A percentile compares a stretch with the other conserved stretches of the same genome.
Evolutionary conservation across 1,139 yeast species (phyloP).

Genomic region (Sugiyamaella sp.): DNA sequence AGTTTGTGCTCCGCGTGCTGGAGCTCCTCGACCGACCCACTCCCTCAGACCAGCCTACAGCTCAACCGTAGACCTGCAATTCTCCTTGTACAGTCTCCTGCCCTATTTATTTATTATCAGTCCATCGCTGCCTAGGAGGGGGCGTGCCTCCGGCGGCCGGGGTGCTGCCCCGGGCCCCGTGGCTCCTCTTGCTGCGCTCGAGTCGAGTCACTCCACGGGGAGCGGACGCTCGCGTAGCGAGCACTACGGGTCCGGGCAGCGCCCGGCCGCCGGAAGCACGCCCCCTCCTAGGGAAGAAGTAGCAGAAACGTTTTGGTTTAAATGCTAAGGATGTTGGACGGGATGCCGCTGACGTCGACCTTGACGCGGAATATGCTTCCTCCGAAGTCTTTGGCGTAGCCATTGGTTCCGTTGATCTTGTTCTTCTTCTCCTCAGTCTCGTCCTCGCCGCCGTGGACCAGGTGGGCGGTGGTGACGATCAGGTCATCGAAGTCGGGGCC

Average conservation of each 20-base stretch:
- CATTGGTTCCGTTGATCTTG: conserved; percentile 18
- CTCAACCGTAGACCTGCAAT: no score
- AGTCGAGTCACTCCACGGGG: no score
- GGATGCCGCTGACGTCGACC: conserved; percentile 27
- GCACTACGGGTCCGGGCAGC: conserved; percentile 4
- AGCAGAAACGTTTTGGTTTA: conserved; percentile 1
- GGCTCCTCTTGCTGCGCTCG: no score
- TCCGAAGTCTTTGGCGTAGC: conserved; percentile 52
- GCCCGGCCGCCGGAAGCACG: conserved; percentile 3
- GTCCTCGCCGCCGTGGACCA: conserved; percentile 44
- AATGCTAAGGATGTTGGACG: conserved; percentile 9
- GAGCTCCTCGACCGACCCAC: conserved; percentile 26
- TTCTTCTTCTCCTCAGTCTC: conserved; percentile 15
- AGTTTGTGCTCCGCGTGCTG: conserved; percentile 46
- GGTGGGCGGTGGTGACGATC: conserved; percentile 69
- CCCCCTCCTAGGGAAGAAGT: no score
- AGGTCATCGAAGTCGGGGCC: conserved; percentile 62
- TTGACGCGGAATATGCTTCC: conserved; percentile 53
- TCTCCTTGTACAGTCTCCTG: no score
- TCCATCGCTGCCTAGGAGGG: no score
- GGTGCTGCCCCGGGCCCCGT: no score
- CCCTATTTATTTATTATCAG: no score
- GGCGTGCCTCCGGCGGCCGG: no score
- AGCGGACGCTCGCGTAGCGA: neutral
- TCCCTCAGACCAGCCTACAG: no score